Conservation (phyloP, 2,329 filamentous ascomycete species). For the Xylariomycetidae sp. region DNA sequence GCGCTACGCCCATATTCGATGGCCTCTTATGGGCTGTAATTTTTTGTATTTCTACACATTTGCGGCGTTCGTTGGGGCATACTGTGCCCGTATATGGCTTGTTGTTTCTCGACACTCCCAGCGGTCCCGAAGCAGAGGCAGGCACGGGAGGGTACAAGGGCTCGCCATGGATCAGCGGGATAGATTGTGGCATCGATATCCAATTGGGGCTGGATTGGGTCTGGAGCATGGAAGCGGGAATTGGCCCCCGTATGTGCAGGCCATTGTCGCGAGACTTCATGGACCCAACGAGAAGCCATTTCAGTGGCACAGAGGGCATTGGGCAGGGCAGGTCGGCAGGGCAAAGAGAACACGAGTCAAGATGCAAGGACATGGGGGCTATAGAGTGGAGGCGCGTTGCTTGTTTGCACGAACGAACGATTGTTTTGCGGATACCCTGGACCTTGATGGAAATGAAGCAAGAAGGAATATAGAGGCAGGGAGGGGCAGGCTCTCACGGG, state of each 20-base stretch:
- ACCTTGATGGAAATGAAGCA: constrained; percentile 14
- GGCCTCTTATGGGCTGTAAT: constrained; percentile 9
- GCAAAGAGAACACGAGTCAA: constrained; percentile 12
- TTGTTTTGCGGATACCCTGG: constrained; percentile 25
- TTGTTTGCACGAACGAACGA: constrained; percentile 24
- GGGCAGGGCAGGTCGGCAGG: constrained; percentile 6
- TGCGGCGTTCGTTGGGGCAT: constrained; percentile 13
- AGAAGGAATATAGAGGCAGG: constrained; percentile 21
- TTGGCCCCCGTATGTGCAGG: too few relatives aligned
- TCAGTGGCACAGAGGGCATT: constrained; percentile 6
- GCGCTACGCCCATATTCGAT: constrained; percentile 2
- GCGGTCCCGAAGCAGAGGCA: too few relatives aligned
- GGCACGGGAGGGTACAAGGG: neutral
- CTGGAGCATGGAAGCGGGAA: neutral
- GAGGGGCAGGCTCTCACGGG: constrained; percentile 21
- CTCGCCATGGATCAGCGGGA: too few relatives aligned
- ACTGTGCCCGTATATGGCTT: neutral
- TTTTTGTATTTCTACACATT: constrained; percentile 18
- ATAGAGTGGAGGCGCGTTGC: constrained; percentile 20
- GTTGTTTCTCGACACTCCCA: too few relatives aligned
- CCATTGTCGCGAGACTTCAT: neutral
- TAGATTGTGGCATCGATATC: too few relatives aligned
- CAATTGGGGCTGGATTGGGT: neutral
- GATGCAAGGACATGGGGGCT: constrained; percentile 17
- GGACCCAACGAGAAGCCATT: neutral